These are phyloP conservation scores for Colletotrichum sp. DNA, from an alignment of 2,329 filamentous ascomycete species.

Conservation along the genomic window DNA sequence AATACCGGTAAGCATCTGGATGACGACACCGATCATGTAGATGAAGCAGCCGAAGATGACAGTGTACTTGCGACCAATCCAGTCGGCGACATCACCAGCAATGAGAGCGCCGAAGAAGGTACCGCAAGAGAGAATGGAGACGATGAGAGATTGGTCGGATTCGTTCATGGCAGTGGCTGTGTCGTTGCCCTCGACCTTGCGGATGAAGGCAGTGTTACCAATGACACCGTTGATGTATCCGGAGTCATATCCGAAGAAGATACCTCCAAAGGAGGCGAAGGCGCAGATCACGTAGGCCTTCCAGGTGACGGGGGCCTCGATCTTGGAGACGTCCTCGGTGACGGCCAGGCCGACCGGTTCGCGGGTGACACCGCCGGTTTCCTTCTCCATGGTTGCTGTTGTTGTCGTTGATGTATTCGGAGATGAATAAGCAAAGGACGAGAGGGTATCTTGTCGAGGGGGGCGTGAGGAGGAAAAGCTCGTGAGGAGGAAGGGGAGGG, in stretches of 20 bases:
- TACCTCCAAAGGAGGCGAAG: conserved; percentile 74
- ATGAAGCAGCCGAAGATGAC: conserved; percentile 74
- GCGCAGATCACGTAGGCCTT: conserved; percentile 74
- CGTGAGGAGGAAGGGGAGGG: background rate
- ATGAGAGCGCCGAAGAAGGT: conserved; percentile 82
- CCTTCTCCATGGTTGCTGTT: conserved; percentile 15
- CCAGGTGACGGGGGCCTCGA: conserved; percentile 72
- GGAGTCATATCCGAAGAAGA: conserved; percentile 82
- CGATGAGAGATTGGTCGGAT: conserved; percentile 61
- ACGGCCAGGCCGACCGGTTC: conserved; percentile 35
- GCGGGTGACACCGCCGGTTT: conserved; percentile 13
- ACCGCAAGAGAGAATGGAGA: conserved; percentile 77
- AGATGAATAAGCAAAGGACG: background rate
- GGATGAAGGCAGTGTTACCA: conserved; percentile 56
- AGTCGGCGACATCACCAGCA: conserved; percentile 78
- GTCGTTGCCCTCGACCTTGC: conserved; percentile 49
- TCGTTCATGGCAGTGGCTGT: conserved; percentile 38
- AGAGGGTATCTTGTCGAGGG: conserved; percentile 4
- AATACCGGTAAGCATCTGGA: conserved; percentile 64
- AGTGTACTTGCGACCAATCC: conserved; percentile 74
- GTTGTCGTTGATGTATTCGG: background rate
- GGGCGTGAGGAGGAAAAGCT: conserved; percentile 2
- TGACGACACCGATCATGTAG: conserved; percentile 71
- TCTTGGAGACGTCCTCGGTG: conserved; percentile 58
- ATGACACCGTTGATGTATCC: conserved; percentile 75